Conservation (phyloP, 1,139 yeast species). For the Pichia terricola region DNA sequence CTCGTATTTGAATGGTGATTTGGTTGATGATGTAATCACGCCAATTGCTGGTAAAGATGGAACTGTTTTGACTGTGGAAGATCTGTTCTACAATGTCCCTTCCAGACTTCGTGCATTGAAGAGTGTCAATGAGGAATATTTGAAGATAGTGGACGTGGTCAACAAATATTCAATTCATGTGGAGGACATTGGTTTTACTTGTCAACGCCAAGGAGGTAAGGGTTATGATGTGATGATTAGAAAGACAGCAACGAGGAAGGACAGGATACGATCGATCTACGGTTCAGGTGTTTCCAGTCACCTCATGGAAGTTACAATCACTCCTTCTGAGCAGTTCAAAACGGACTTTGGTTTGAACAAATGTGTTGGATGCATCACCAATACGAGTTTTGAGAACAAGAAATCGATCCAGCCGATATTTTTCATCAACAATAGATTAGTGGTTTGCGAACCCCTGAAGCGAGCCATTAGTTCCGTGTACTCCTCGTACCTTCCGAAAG, state of each 20-base stretch:
- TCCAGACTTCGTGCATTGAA: slow-evolving; percentile 61
- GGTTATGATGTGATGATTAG: slow-evolving; percentile 45
- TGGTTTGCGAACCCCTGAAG: slow-evolving; percentile 69
- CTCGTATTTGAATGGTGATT: slow-evolving; percentile 52
- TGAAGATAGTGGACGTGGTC: slow-evolving; percentile 70
- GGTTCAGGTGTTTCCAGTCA: slow-evolving; percentile 67
- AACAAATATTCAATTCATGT: slow-evolving; percentile 80
- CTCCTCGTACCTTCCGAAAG: slow-evolving; percentile 65
- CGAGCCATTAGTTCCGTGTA: slow-evolving; percentile 62
- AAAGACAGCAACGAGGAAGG: slow-evolving; percentile 38
- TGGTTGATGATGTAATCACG: slow-evolving; percentile 42
- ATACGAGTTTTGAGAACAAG: slow-evolving; percentile 62
- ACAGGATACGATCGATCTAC: slow-evolving; percentile 63
- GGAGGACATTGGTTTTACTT: slow-evolving; percentile 58
- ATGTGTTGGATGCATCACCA: slow-evolving; percentile 57
- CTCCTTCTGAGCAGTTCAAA: slow-evolving; percentile 19
- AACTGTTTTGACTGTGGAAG: slow-evolving; percentile 79
- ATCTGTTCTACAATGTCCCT: slow-evolving; percentile 82
- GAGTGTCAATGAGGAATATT: slow-evolving; percentile 65
- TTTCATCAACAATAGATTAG: slow-evolving; percentile 79
- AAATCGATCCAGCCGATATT: slow-evolving; percentile 61
- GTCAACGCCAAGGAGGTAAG: slow-evolving; percentile 44
- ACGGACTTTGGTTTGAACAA: slow-evolving; percentile 35
- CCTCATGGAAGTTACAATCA: slow-evolving; percentile 37
- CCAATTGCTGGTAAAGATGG: slow-evolving; percentile 87